These are phyloP conservation scores for Pyronema domesticum DNA, from an alignment of 495 filamentous ascomycete species.

Conservation along the genomic window DNA sequence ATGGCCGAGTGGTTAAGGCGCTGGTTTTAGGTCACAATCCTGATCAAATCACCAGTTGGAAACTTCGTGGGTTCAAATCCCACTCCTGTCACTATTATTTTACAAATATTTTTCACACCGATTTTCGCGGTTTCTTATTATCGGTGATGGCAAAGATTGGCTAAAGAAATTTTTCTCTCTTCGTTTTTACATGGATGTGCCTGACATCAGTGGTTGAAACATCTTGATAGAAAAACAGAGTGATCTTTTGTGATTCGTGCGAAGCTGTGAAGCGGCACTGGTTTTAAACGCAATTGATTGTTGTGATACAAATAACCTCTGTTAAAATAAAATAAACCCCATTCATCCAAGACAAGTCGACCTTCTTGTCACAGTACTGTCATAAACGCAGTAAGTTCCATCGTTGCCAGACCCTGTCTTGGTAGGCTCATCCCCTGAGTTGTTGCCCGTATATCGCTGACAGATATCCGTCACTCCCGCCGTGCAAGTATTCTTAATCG, in stretches of 20 bases:
- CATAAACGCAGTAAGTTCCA: slow-evolving; percentile 15
- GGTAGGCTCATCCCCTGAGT: slow-evolving; percentile 8
- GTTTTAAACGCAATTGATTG: too few relatives aligned
- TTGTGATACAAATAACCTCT: too few relatives aligned
- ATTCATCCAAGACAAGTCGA: slow-evolving; percentile 2
- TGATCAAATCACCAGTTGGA: slow-evolving; percentile 1
- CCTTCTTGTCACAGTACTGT: slow-evolving; percentile 9
- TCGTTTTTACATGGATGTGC: too few relatives aligned
- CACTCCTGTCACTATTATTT: not conserved
- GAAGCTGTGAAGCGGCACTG: too few relatives aligned
- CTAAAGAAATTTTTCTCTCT: too few relatives aligned
- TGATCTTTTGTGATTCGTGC: too few relatives aligned
- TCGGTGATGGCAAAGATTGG: not conserved
- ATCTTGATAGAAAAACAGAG: too few relatives aligned
- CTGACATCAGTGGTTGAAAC: too few relatives aligned
- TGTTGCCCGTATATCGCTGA: slow-evolving; percentile 15
- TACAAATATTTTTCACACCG: not conserved
- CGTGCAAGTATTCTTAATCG: slow-evolving; percentile 21
- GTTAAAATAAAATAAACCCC: too few relatives aligned
- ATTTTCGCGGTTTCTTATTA: not conserved
- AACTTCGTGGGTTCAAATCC: slow-evolving; percentile 4
- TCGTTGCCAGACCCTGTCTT: slow-evolving; percentile 17
- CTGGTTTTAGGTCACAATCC: not conserved
- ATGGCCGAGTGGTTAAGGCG: slow-evolving; percentile 6
- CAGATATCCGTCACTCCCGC: slow-evolving; percentile 12